These are phyloP conservation scores for Arthrobotrys megalospora DNA, from an alignment of 2,329 filamentous ascomycete genomes.

Conservation along the genomic window DNA sequence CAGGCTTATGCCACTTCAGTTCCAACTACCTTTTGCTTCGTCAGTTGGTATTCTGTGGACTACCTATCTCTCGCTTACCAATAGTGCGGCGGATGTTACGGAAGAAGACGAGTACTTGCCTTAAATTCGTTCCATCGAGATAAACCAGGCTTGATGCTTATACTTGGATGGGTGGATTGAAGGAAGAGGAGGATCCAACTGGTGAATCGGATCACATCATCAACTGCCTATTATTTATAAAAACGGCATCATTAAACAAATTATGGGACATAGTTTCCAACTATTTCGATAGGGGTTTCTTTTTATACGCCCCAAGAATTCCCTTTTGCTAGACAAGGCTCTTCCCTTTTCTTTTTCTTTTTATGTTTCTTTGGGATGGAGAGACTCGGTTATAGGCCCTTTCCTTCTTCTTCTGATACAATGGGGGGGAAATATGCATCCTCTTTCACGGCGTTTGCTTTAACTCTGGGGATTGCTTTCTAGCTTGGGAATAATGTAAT, in stretches of 20 bases:
- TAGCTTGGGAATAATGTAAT: no score
- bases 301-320: no score
- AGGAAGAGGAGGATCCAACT: neutral
- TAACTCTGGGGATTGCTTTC: neutral
- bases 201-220: neutral
- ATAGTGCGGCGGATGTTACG: slow-evolving; percentile 80
- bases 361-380: no score
- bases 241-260: slow-evolving; percentile 16
- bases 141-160: no score
- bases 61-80: slow-evolving; percentile 92
- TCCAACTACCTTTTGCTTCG: slow-evolving; percentile 96
- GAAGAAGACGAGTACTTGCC: slow-evolving; percentile 50
- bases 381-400: no score
- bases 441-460: neutral
- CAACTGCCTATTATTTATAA: slow-evolving; percentile 58
- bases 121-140: neutral
- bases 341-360: neutral
- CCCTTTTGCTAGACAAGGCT: no score
- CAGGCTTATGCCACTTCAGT: slow-evolving; percentile 91
- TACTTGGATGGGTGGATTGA: no score
- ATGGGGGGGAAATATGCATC: no score
- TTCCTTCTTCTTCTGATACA: no score
- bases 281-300: no score
- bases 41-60: slow-evolving; percentile 98
- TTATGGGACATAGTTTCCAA: no score